phyloP scores from a whole-genome alignment of 2,329 filamentous ascomycete genomes.

The Celoporthe dispersa region DNA sequence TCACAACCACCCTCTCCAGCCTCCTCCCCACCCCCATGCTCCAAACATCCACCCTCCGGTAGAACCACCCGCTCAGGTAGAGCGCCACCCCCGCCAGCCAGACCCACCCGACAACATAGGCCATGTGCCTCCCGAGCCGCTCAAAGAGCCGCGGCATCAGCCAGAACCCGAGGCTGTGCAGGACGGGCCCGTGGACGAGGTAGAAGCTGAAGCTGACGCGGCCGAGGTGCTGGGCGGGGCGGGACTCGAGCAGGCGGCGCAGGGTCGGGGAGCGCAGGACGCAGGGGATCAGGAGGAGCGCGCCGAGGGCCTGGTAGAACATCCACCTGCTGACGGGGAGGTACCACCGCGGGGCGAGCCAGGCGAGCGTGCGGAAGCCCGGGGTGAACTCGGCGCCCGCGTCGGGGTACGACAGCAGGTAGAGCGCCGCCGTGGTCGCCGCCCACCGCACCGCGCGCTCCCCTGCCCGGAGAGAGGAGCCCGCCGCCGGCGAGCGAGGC shows the following conservation, averaged over 20 bases:
- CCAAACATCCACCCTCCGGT: conserved; percentile 43
- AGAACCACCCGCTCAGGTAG: conserved; percentile 43
- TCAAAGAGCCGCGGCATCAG: conserved; percentile 47
- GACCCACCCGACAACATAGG: conserved; percentile 40
- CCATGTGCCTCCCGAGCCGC: conserved; percentile 37
- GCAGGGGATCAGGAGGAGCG: conserved; percentile 42
- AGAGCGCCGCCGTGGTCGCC: conserved; percentile 40
- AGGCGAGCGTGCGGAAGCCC: conserved; percentile 41
- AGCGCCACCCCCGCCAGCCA: conserved; percentile 39
- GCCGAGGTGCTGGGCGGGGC: conserved; percentile 43
- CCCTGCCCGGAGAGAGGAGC: conserved; percentile 25
- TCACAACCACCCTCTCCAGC: conserved; percentile 40
- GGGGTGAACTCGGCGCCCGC: conserved; percentile 45
- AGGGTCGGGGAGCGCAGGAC: conserved; percentile 41
- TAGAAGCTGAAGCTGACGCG: conserved; percentile 48
- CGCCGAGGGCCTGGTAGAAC: conserved; percentile 46
- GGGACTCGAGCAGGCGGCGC: conserved; percentile 38
- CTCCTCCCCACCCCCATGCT: conserved; percentile 43
- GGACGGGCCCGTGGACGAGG: conserved; percentile 42
- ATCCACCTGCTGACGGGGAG: conserved; percentile 43
- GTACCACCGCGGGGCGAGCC: conserved; percentile 44
- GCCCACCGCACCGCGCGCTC: conserved; percentile 36
- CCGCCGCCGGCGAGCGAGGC: conserved; percentile 8
- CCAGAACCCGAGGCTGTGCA: conserved; percentile 38
- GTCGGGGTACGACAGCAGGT: conserved; percentile 46